Conservation (phyloP, 805 yeast genomes). For the Wickerhamia fluorescens region DNA sequence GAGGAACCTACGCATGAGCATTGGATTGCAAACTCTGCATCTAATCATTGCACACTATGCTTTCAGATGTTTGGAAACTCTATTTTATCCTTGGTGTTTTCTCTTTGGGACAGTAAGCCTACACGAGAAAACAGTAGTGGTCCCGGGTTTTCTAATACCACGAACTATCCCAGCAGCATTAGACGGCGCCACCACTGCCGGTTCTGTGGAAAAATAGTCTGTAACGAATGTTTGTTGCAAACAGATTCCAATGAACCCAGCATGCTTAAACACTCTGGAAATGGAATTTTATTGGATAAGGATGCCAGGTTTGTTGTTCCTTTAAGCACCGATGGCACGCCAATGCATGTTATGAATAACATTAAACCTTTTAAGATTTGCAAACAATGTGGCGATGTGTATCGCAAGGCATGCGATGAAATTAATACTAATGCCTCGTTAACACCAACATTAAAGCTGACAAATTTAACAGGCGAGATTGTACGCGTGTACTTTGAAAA, state of each 20-base stretch:
- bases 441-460: slow-evolving; percentile 3
- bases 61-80: slow-evolving; percentile 25
- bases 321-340: slow-evolving; percentile 7
- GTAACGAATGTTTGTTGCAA: slow-evolving; percentile 17
- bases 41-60: slow-evolving; percentile 38
- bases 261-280: background rate
- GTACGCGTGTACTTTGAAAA: slow-evolving; percentile 18
- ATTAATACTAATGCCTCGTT: slow-evolving; percentile 7
- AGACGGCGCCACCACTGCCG: slow-evolving; percentile 41
- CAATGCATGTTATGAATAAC: slow-evolving; percentile 1
- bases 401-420: slow-evolving; percentile 10
- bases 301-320: slow-evolving; percentile 32
- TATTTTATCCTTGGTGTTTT: slow-evolving; percentile 6
- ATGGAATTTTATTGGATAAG: slow-evolving; percentile 15
- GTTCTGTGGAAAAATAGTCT: slow-evolving; percentile 44
- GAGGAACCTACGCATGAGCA: slow-evolving; percentile 45
- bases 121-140: too few species aligned
- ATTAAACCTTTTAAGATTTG: slow-evolving; percentile 17
- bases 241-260: slow-evolving; percentile 6
- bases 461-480: too few species aligned
- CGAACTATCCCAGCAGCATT: background rate
- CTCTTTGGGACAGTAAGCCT: slow-evolving; percentile 4
- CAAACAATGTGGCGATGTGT: slow-evolving; percentile 24
- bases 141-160: too few species aligned
- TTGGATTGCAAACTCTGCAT: slow-evolving; percentile 42